Evolutionary conservation across 495 filamentous ascomycete genomes (phyloP).

Genomic region (Pyrenopolyporus hunteri): DNA sequence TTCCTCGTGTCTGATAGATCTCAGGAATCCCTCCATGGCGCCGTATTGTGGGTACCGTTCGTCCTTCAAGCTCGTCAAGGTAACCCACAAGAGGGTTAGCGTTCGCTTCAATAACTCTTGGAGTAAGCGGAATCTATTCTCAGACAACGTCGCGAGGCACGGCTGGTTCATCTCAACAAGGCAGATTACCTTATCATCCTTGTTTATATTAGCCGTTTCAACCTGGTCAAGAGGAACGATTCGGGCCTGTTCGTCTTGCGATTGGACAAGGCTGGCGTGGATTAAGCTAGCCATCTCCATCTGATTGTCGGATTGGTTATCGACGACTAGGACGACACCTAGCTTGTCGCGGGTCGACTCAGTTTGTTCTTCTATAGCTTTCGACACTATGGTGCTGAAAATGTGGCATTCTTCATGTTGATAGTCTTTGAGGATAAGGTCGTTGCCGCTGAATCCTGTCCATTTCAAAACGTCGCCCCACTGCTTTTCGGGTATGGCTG

Average conservation of each 20-base stretch:
- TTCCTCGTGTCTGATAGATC: slow-evolving; percentile 41
- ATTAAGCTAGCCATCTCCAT: slow-evolving; percentile 22
- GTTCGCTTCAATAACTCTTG: slow-evolving; percentile 44
- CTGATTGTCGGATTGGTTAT: slow-evolving; percentile 21
- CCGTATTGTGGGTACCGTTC: slow-evolving; percentile 35
- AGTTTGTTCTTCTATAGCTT: slow-evolving; percentile 22
- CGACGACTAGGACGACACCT: slow-evolving; percentile 23
- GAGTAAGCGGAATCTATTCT: slow-evolving; percentile 39
- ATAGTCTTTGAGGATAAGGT: slow-evolving; percentile 41
- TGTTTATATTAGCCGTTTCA: slow-evolving; percentile 6
- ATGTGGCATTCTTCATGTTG: slow-evolving; percentile 38
- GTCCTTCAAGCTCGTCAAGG: slow-evolving; percentile 11
- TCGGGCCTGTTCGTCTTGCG: slow-evolving; percentile 5
- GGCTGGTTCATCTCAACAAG: slow-evolving; percentile 54
- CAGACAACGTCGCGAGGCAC: slow-evolving; percentile 49
- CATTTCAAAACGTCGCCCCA: slow-evolving; percentile 51
- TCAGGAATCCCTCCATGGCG: slow-evolving; percentile 37
- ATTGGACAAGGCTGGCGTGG: neutral
- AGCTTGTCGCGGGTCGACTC: neutral
- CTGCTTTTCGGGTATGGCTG: slow-evolving; percentile 42
- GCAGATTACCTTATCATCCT: slow-evolving; percentile 46
- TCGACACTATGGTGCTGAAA: slow-evolving; percentile 52
- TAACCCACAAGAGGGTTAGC: slow-evolving; percentile 44
- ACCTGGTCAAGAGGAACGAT: slow-evolving; percentile 26
- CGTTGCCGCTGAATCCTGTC: slow-evolving; percentile 54